phyloP scores from a whole-genome alignment of 768 basidiomycete species.

The Boletus pseudopeckii region DNA sequence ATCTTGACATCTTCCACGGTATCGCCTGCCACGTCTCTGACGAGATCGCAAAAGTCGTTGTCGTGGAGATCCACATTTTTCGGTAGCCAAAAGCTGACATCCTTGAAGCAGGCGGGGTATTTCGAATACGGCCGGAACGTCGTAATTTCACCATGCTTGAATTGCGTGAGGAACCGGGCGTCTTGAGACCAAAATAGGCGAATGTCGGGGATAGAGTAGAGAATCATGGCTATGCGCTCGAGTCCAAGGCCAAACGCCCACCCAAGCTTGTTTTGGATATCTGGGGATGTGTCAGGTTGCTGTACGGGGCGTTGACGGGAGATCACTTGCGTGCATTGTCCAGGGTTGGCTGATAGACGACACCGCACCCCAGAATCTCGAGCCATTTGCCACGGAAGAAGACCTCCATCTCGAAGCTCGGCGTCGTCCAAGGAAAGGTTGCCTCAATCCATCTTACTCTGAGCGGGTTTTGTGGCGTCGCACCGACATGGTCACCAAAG shows the following conservation, averaged over 20 bases:
- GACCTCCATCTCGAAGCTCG: constrained; percentile 97
- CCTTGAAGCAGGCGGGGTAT: constrained; percentile 91
- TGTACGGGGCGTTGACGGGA: neutral
- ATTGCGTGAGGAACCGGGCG: constrained; percentile 83
- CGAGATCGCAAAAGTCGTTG: constrained; percentile 95
- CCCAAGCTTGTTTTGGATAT: constrained; percentile 77
- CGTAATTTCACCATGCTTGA: constrained; percentile 68
- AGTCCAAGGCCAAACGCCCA: constrained; percentile 99
- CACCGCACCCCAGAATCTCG: constrained; percentile 92
- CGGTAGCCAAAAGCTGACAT: constrained; percentile 91
- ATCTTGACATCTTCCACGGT: constrained; percentile 85
- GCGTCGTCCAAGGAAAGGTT: constrained; percentile 96
- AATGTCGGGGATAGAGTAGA: constrained; percentile 96
- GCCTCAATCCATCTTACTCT: constrained; percentile 96
- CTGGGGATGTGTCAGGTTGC: constrained; percentile 37
- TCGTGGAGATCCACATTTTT: constrained; percentile 66
- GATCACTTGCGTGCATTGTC: constrained; percentile 72
- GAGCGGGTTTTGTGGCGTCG: constrained; percentile 63
- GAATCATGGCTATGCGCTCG: constrained; percentile 96
- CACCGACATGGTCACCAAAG: constrained; percentile 61
- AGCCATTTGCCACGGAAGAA: constrained; percentile 96
- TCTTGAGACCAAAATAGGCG: constrained; percentile 96
- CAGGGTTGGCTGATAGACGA: constrained; percentile 85
- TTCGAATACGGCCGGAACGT: constrained; percentile 90
- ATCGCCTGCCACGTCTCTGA: constrained; percentile 90